Evolutionary conservation across 148 eudicot genomes (phyloP), one percentile per base, ranked within the genome.

Genomic region (Arbutus unedo): DNA sequence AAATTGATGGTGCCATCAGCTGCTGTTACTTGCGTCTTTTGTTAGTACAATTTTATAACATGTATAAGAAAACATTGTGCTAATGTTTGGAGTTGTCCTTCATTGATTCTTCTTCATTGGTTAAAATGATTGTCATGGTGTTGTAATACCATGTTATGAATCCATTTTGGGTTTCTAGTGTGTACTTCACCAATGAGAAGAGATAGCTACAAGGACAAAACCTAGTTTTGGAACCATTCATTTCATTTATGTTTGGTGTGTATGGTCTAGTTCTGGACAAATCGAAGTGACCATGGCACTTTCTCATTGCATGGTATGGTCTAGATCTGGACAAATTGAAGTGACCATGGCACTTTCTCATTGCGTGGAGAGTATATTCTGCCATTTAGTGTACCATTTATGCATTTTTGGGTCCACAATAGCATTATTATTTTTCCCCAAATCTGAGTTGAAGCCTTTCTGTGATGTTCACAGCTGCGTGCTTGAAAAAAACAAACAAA

Each of bases 301-400:
- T 57, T 57, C 68, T 78, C 80, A 56, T 57, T 78, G 51, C 18
- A 78, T 43, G 9, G 19, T 13, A 3, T 54, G 31, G 47, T 75
- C 41, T 38, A 53, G 45, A 13, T 79, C 56, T 23, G 74, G 81
- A 79, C 80, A 56, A 78, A 78, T 78, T 79, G 21, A 19, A 64
- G 47, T 47, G 55, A 48, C 56, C 14, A 13, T 23, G 54, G 81
- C 44, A 62, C 57, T 50, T 57, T 57, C 68, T 78, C 80, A 56
- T 57, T 78, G 51, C 18, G 56, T 43, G 9, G 64, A 5, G 11
- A 57, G 51, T 41, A 57, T 57, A 78, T 76, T 76, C 79, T 51
- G 59, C 79, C 8, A 14, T 25, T 50, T 74, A 3, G 25, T 74
- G 54, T n/a, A 47, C 31, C 21, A 47, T 48, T 74, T 21, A 38